These are phyloP conservation scores for Skeletonema grethae DNA, from an alignment of 108 stramenopile species.

Conservation along the genomic window DNA sequence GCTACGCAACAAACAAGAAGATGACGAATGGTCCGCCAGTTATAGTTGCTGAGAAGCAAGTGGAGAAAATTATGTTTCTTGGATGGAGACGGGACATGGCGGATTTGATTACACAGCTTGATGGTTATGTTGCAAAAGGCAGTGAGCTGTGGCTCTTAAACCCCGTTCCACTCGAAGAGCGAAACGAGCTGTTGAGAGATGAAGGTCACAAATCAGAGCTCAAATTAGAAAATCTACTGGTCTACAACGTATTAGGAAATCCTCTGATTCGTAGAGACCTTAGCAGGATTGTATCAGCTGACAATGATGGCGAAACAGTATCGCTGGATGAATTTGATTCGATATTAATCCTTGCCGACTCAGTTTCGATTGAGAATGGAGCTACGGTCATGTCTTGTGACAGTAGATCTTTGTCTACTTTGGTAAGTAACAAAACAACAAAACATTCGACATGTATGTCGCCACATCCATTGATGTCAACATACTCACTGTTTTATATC, in stretches of 20 bases:
- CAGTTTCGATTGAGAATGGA: slow-evolving; percentile 27
- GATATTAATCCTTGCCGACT: slow-evolving; percentile 51
- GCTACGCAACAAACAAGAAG: slow-evolving; percentile 12
- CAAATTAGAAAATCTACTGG: slow-evolving; percentile 25
- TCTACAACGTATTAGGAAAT: slow-evolving; percentile 43
- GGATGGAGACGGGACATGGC: slow-evolving; percentile 62
- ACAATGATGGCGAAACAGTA: slow-evolving; percentile 9
- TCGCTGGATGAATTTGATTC: slow-evolving; percentile 48
- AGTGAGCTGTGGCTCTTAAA: slow-evolving; percentile 50
- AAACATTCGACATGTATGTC: too few relatives aligned
- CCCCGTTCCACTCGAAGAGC: slow-evolving; percentile 21
- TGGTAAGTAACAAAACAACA: background rate
- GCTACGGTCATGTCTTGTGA: slow-evolving; percentile 41
- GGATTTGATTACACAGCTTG: slow-evolving; percentile 54
- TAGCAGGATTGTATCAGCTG: slow-evolving; percentile 20
- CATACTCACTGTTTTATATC: too few relatives aligned
- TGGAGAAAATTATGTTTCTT: slow-evolving; percentile 50
- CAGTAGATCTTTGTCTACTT: slow-evolving; percentile 34
- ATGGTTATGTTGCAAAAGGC: slow-evolving; percentile 44
- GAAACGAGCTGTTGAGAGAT: slow-evolving; percentile 37
- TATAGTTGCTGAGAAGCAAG: background rate
- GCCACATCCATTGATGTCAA: too few relatives aligned
- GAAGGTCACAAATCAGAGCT: slow-evolving; percentile 39
- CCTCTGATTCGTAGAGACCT: slow-evolving; percentile 48
- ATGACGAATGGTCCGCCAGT: slow-evolving; percentile 2